Conservation (phyloP, 768 basidiomycete species). For the Tylopilus plumbeoviolaceoides region DNA sequence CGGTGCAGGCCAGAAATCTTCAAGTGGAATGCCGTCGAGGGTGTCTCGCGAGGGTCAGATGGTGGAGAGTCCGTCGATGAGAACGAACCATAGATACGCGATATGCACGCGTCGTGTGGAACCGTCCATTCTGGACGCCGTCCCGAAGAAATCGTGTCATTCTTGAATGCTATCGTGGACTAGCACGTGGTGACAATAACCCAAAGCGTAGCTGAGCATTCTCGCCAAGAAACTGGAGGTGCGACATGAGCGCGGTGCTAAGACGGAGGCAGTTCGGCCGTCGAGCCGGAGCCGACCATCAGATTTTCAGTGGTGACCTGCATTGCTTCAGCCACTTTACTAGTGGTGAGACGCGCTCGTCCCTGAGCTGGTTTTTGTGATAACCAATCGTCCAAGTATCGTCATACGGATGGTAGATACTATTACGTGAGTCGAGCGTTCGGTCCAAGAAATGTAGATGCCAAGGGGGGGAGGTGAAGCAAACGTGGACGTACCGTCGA, state of each 20-base stretch:
- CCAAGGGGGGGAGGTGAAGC: background rate
- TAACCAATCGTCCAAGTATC: too few species aligned
- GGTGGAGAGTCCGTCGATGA: conserved; percentile 77
- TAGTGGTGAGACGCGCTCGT: conserved; percentile 57
- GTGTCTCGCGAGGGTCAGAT: conserved; percentile 84
- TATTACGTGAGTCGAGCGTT: too few species aligned
- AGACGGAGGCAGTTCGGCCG: conserved; percentile 75
- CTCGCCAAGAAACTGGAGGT: conserved; percentile 65
- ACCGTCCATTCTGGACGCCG: conserved; percentile 44
- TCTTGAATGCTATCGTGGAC: background rate
- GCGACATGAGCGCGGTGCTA: conserved; percentile 60
- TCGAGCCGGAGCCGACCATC: conserved; percentile 89
- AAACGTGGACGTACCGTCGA: conserved; percentile 58
- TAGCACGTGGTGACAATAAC: background rate
- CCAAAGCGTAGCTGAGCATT: conserved; percentile 53
- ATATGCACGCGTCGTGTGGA: conserved; percentile 56
- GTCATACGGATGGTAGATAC: background rate
- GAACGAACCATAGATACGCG: conserved; percentile 71
- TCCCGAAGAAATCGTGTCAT: conserved; percentile 56
- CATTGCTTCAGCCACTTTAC: conserved; percentile 61
- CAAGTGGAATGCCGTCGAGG: conserved; percentile 67
- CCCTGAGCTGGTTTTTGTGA: conserved; percentile 52
- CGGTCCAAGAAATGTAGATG: too few species aligned
- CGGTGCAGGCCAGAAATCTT: conserved; percentile 90
- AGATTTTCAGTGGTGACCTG: conserved; percentile 78